A percentile compares a stretch with the other conserved stretches of the same genome.
These are phyloP conservation scores for Penicillium parvum DNA, from an alignment of 495 filamentous ascomycete genomes.

Conservation along the genomic window DNA sequence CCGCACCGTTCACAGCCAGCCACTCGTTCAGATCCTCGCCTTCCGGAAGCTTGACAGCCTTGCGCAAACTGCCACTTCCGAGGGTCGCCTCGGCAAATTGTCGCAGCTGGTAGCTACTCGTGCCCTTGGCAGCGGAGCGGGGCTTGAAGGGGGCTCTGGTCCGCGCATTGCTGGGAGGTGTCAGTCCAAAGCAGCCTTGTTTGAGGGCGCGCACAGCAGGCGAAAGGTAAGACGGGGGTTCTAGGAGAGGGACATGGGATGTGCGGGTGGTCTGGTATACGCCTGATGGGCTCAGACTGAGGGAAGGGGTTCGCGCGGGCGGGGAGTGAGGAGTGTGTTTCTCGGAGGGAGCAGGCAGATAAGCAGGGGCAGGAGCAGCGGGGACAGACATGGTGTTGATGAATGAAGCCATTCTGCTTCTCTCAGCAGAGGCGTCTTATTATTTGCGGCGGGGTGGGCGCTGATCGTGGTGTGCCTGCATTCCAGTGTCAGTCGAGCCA, in stretches of 20 bases:
- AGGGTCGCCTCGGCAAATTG: constrained; percentile 98
- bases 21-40: constrained; percentile 97
- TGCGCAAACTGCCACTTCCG: constrained; percentile 88
- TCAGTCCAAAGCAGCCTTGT: constrained; percentile 38
- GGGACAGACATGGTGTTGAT: constrained; percentile 68
- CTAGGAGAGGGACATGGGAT: constrained; percentile 27
- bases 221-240: constrained; percentile 40
- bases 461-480: constrained; percentile 27
- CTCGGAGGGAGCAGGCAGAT: constrained; percentile 31
- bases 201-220: constrained; percentile 40
- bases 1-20: constrained; percentile 88
- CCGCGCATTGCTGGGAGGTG: constrained; percentile 73
- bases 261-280: constrained; percentile 32
- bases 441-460: constrained; percentile 15
- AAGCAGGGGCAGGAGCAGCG: constrained; percentile 29
- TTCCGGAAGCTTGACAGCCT: constrained; percentile 94
- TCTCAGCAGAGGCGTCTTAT: constrained; percentile 8
- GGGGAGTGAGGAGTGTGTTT: constrained; percentile 23
- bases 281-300: constrained; percentile 23
- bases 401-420: constrained; percentile 59
- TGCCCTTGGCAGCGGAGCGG: constrained; percentile 79
- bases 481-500: constrained; percentile 15
- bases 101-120: constrained; percentile 89
- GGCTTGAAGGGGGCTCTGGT: constrained; percentile 90
- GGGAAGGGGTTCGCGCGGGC: constrained; percentile 10